A percentile compares a stretch with the other conserved stretches of the same genome.
Evolutionary conservation across 352 stramenopile genomes (phyloP).

Genomic region (Globisporangium nagaii): DNA sequence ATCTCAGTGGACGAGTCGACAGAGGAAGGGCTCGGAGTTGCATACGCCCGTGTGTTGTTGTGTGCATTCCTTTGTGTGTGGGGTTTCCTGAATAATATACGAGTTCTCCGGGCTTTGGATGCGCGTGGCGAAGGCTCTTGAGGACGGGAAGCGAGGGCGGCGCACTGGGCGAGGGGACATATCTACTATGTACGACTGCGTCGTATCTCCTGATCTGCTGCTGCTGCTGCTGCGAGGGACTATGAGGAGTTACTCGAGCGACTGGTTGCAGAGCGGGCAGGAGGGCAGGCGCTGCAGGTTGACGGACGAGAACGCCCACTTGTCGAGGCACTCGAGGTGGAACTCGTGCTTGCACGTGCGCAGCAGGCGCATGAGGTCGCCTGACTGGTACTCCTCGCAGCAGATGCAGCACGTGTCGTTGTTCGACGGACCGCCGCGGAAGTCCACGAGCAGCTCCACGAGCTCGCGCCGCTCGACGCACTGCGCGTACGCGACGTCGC

Average conservation of each 20-base stretch:
- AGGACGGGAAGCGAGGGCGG: too few species aligned
- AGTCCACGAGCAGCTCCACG: conserved; percentile 63
- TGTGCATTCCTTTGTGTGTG: too few species aligned
- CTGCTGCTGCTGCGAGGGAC: too few species aligned
- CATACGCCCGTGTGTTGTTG: too few species aligned
- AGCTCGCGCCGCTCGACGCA: conserved; percentile 73
- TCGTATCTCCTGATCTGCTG: neutral
- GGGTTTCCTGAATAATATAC: too few species aligned
- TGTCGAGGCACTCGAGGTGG: conserved; percentile 85
- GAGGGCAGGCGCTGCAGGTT: conserved; percentile 59
- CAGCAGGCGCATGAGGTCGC: conserved; percentile 71
- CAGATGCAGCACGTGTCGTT: conserved; percentile 88
- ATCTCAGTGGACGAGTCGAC: too few species aligned
- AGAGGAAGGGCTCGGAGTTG: too few species aligned
- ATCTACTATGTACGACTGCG: conserved; percentile 2
- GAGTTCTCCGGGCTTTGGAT: too few species aligned
- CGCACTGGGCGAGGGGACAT: too few species aligned
- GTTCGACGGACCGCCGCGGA: conserved; percentile 70
- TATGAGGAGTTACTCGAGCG: conserved; percentile 56
- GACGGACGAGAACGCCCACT: conserved; percentile 81
- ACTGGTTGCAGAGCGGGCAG: conserved; percentile 83
- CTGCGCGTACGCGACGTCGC: conserved; percentile 47
- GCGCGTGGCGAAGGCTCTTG: too few species aligned
- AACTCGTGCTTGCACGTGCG: conserved; percentile 86
- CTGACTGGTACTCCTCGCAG: conserved; percentile 79